Evolutionary conservation across 805 yeast species (phyloP), one percentile per base, ranked within the genome.

Genomic region (Cyberlindnera xishuangbannaensis): DNA sequence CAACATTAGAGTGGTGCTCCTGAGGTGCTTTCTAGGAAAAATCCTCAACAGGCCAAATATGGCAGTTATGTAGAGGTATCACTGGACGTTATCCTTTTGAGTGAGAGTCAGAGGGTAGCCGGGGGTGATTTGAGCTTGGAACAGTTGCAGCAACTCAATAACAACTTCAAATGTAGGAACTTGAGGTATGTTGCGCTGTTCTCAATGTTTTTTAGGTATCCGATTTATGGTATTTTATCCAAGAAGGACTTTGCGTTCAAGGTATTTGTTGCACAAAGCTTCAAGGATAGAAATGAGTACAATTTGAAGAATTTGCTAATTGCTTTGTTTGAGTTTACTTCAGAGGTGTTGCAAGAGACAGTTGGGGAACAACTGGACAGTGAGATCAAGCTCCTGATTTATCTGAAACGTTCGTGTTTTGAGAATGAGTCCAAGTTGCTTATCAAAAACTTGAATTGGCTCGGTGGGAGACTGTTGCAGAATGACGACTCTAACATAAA

Each of bases 1-100:
- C 54, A 35, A 40, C 45, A 23, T 37, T 44, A 16, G 48, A 50
- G 49, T 52, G 56, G 56, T 49, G 51, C 41, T 45, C 53, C 53
- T 52, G 56, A 52, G 48, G 56, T 45, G 31, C 45, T 45, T 38
- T 28, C 35, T n/a, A 31, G 46, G 16, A 51, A 51, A 51, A 51
- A 40, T 41, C 56, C 54, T 47, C 56, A 47, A 34, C 41, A 37
- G 18, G 41, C 43, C 11, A 31, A 35, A 16, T 51, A 48, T 31
- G 21, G 25, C n/a, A 48, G 33, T 28, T 26, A 26, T 20, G 48
- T 44, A 42, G 56, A 51, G 56, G 56, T 51, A 31, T 48, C 56
- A 47, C 50, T 50, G 53, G 56, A 51, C 42, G 43, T 51, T 44
- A 44, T 50, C 26, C 40, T 44, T 30, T 39, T 51, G 56, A 40